Evolutionary conservation across 1,284 basidiomycete genomes (phyloP), one percentile per base, ranked within the genome.

Genomic region (Ganoderma boninense): DNA sequence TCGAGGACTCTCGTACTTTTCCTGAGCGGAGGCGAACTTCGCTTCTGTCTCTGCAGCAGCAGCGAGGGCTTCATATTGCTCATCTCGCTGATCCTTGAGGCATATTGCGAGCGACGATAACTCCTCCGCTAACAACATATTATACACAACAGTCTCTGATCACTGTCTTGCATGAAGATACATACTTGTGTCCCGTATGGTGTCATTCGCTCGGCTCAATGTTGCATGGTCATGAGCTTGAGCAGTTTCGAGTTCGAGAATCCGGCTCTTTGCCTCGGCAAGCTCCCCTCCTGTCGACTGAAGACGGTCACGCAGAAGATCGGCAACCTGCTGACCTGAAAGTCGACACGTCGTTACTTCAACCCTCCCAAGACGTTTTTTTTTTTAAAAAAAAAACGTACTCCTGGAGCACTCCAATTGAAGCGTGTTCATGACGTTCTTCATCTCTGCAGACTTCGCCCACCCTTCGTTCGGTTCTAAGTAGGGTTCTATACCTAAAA

Each of bases 261-360:
- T 66, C 2, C 82, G 80, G 40, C 69, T 74, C 65, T 76, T 80
- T 2, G 80, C 79, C 44, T 83, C 81, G 14, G 78, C 66, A 23
- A 82, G 75, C 56, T 83, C 81, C 29, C 78, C 76, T 16, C 79
- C 77, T 4, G 80, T 66, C 11, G 77, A 77, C 38, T 80, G 76
- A 40, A 83, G 75, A 60, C 79, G 78, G 62, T 82, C 82, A 14
- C 81, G 80, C 4, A 82, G 76, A 4, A 83, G 72, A 61, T 83
- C 81, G 14, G 79, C 75, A 2, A 82, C 82, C 70, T 83, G 79
- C 38, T 79, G 78, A 26, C 78, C 82, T 83, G 60, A 20, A 62
- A 23, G n/a, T 2, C 13, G 20, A 23, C 20, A 64, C 62, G 64
- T 32, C 52, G 62, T 32, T 43, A 42, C 38, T 40, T 59, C 23